phyloP scores from a whole-genome alignment of 2,329 filamentous ascomycete genomes.

The Sclerotinia borealis region DNA sequence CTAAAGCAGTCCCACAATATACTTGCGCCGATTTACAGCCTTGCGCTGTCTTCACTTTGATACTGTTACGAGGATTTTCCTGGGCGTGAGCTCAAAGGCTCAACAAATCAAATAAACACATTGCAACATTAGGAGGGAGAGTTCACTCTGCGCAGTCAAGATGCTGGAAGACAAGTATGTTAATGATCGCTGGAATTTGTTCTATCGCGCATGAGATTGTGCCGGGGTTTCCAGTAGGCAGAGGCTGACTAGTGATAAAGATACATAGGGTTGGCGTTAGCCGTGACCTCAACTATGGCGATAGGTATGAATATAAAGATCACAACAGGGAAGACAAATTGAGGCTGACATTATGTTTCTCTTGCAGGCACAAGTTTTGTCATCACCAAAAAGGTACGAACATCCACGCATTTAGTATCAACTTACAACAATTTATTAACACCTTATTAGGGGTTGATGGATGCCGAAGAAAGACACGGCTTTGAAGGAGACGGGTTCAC shows the following conservation, averaged over 20 bases:
- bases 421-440: not conserved
- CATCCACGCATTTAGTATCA: not conserved
- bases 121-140: conserved; percentile 23
- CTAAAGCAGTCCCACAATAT: not conserved
- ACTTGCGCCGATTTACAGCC: conserved; percentile 11
- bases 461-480: conserved; percentile 84
- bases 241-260: conserved; percentile 38
- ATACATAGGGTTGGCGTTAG: conserved; percentile 70
- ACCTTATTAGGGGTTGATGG: conserved; percentile 66
- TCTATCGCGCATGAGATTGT: not conserved
- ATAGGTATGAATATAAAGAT: conserved; percentile 53
- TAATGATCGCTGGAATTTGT: not conserved
- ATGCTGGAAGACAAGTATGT: conserved; percentile 44
- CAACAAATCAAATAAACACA: conserved; percentile 14
- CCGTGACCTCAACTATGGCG: conserved; percentile 67
- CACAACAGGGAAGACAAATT: not conserved
- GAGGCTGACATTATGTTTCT: conserved; percentile 8
- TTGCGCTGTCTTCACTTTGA: conserved; percentile 4
- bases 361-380: conserved; percentile 84
- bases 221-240: not conserved
- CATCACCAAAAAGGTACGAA: conserved; percentile 89
- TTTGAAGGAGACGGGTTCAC: conserved; percentile 96
- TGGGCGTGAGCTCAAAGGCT: conserved; percentile 21
- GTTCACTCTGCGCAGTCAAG: conserved; percentile 20
- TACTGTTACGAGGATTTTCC: not conserved